phyloP scores from a whole-genome alignment of 2,329 filamentous ascomycete genomes.

The Thielaviopsis populi region DNA sequence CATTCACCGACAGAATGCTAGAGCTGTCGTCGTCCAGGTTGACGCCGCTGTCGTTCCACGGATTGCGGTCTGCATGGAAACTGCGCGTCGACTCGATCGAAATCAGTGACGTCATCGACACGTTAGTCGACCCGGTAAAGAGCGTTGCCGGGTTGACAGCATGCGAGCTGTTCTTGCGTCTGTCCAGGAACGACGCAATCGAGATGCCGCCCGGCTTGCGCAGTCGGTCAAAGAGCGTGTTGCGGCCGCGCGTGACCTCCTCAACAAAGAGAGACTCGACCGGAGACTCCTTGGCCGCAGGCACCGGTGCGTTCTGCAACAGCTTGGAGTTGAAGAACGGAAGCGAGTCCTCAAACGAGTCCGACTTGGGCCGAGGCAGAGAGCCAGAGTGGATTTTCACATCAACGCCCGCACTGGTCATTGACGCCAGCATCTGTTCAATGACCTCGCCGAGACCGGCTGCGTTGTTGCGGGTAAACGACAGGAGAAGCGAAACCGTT shows the following conservation, averaged over 20 bases:
- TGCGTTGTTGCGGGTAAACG: conserved; percentile 92
- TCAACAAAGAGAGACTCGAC: conserved; percentile 74
- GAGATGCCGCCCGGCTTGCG: conserved; percentile 92
- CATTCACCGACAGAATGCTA: conserved; percentile 14
- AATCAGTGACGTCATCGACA: conserved; percentile 87
- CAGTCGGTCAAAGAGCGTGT: conserved; percentile 78
- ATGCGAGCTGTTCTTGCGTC: conserved; percentile 85
- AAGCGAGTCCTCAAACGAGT: conserved; percentile 93
- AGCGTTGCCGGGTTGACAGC: conserved; percentile 60
- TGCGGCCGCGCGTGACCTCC: conserved; percentile 62
- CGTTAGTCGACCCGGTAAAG: conserved; percentile 83
- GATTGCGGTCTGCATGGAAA: conserved; percentile 79
- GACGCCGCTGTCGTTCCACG: conserved; percentile 95
- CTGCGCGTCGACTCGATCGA: conserved; percentile 92
- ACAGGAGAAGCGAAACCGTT: conserved; percentile 52
- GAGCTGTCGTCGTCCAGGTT: conserved; percentile 65
- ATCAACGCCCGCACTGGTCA: conserved; percentile 82
- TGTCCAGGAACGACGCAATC: conserved; percentile 87
- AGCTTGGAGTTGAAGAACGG: conserved; percentile 96
- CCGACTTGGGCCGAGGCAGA: conserved; percentile 96
- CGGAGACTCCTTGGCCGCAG: conserved; percentile 71
- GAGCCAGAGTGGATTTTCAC: conserved; percentile 74
- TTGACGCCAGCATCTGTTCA: conserved; percentile 75
- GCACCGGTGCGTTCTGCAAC: conserved; percentile 75
- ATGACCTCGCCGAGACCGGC: conserved; percentile 91